Conservation (phyloP, 768 basidiomycete genomes). For the Hysterangium stoloniferum region DNA sequence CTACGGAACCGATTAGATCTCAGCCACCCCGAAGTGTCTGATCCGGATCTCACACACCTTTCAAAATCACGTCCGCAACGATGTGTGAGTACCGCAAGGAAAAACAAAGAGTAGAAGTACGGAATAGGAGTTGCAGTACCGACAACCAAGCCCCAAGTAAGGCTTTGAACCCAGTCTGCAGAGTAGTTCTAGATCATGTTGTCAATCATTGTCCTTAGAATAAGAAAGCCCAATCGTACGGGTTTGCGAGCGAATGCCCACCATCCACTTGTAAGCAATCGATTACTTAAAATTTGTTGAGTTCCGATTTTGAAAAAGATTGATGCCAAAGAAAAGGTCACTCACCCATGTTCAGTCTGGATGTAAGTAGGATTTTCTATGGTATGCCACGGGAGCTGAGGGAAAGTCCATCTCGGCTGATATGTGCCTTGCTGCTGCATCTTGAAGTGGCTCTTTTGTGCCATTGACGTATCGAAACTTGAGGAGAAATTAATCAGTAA, state of each 20-base stretch:
- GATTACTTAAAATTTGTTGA: slow-evolving; percentile 48
- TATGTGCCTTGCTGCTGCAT: slow-evolving; percentile 91
- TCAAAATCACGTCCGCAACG: slow-evolving; percentile 93
- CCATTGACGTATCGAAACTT: slow-evolving; percentile 92
- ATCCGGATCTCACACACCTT: slow-evolving; percentile 38
- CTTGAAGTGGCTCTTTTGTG: slow-evolving; percentile 96
- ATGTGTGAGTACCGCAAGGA: slow-evolving; percentile 87
- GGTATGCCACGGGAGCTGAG: slow-evolving; percentile 77
- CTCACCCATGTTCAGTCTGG: slow-evolving; percentile 87
- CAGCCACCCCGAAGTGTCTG: neutral
- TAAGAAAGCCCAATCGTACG: slow-evolving; percentile 18
- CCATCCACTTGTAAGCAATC: slow-evolving; percentile 87
- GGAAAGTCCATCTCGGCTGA: slow-evolving; percentile 85
- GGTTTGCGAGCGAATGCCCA: slow-evolving; percentile 95
- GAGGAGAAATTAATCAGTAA: neutral
- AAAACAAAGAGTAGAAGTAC: slow-evolving; percentile 96
- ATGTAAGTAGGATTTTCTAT: slow-evolving; percentile 85
- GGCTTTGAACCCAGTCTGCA: slow-evolving; percentile 83
- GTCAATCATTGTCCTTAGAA: neutral
- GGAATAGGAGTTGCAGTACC: slow-evolving; percentile 77
- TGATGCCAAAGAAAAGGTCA: neutral
- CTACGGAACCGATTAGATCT: slow-evolving; percentile 26
- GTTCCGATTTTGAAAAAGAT: neutral
- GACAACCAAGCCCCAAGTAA: slow-evolving; percentile 77
- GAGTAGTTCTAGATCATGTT: slow-evolving; percentile 68